Base-by-base conservation (phyloP, 805 yeast species). In the Priceomyces medius region DNA sequence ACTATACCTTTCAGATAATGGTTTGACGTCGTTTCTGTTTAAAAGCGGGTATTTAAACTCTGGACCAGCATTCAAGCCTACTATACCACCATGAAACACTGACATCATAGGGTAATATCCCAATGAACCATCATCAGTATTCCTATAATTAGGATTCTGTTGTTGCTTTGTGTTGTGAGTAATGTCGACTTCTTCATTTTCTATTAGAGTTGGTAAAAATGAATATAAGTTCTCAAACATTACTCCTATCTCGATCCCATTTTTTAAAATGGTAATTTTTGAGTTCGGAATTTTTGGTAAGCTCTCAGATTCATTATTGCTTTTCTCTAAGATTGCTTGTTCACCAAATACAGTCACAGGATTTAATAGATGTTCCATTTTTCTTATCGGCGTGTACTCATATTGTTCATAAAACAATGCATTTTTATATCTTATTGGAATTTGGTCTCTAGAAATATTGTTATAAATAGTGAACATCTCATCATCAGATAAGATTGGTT, bases 101-200 rank as follows among this genome's bases (percentile, higher is more conserved):
- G 96, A 85, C 24, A 88, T 73, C 68, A 89, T 87, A 1, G 99
- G 98, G 63, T 82, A 93, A 58, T 93, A 93, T 0, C 98, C 99
- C 41, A 88, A 64, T 32, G 79, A 68, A 0, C 96, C 96, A 57
- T 93, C 97, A 58, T 93, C 95, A 53, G 78, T 54, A 57, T 71
- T 50, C 36, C 56, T 50, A 49, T 64, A 66, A 35, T 58, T 66
- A 48, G 63, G 68, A 47, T 70, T 61, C 45, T 58, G 71, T 48
- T 51, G 63, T 44, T 70, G 73, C 21, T 51, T 52, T 3, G 64
- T 54, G 47, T 60, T 53, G 24, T 48, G 43, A 46, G 66, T 42
- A 10, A 56, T 20, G 27, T 54, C 50, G 3, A 29, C 61, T 21
- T 54, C 63, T 32, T 69, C 73, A 46, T 66, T 64, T 41, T 78